phyloP scores from a whole-genome alignment of 2,329 filamentous ascomycete species.

The Geoglossum cookeanum region DNA sequence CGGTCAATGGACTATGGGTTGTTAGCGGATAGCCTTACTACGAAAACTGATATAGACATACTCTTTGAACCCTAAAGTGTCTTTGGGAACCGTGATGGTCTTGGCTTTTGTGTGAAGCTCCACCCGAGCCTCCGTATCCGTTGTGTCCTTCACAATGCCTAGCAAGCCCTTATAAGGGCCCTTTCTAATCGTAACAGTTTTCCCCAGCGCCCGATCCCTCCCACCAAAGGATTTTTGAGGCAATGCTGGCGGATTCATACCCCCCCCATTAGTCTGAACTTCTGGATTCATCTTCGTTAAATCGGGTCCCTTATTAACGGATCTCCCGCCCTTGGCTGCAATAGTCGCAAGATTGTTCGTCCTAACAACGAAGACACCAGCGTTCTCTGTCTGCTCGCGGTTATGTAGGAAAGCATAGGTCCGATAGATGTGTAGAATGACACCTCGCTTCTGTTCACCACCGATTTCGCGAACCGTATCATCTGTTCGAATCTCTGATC shows the following conservation, averaged over 20 bases:
- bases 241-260: conserved; percentile 36
- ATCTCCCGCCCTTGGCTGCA: conserved; percentile 77
- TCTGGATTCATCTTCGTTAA: conserved; percentile 85
- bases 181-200: conserved; percentile 74
- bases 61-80: conserved; percentile 71
- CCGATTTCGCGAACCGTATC: conserved; percentile 84
- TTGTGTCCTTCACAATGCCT: conserved; percentile 90
- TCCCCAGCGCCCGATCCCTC: conserved; percentile 69
- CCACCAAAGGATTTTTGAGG: conserved; percentile 57
- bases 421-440: conserved; percentile 83
- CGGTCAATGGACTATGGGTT: conserved; percentile 36
- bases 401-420: conserved; percentile 85
- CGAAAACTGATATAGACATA: conserved; percentile 24
- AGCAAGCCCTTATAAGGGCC: conserved; percentile 84
- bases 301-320: conserved; percentile 41
- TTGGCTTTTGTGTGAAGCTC: conserved; percentile 93
- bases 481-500: conserved; percentile 77
- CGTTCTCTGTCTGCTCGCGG: conserved; percentile 66
- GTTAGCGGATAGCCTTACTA: conserved; percentile 8
- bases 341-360: conserved; percentile 74
- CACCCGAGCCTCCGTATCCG: conserved; percentile 66
- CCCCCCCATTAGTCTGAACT: conserved; percentile 47
- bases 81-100: conserved; percentile 66
- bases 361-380: conserved; percentile 73
- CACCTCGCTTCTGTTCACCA: conserved; percentile 69